Evolutionary conservation across 1,139 yeast species (phyloP), one percentile per base, ranked within the genome.

Genomic region (Entelexis paramagnoliae): DNA sequence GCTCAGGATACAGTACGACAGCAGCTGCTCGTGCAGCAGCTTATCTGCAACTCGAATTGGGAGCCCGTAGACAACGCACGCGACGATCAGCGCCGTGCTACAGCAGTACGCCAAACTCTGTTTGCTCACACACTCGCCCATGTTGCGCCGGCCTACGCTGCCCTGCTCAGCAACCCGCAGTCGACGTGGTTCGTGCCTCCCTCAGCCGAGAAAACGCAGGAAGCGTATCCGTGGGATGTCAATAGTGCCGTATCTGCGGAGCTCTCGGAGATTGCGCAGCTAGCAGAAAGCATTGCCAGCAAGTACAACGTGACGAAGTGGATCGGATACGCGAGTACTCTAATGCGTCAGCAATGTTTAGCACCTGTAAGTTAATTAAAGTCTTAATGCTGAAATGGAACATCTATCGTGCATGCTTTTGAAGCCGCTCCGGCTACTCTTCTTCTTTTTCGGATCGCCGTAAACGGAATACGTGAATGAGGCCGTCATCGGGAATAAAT

Each of bases 11-110:
- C n/a, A 20, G 51, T 51, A 30, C 24, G 58, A 3, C 50, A 41
- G 32, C 46, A 51, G 14, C 50, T 55, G 1, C 49, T 55, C 1
- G 46, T 51, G 14, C 56, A 54, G 46, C 58, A 51, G 46, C 50
- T 55, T 26, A 38, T 55, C 42, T 24, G 50, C 33, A 49, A 51
- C 19, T 51, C 57, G 4, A 46, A 50, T 17, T 55, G 58, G 58
- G 51, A 49, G 8, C 46, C 41, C 10, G 41, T 53, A 3, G 41
- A 17, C 9, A 29, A 16, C 6, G 42, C 40, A 11, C 28, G 40
- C 6, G 36, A 40, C 17, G 42, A 44, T 26, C 28, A 28, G 11
- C 40, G 40, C n/a, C 32, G 34, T 3, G 14, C 13, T n/a, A 10
- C 20, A 4, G 40, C 40, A 2, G 11, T 51, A 24, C 44, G 43